A percentile compares a stretch with the other conserved stretches of the same genome.
Evolutionary conservation across 2,329 filamentous ascomycete species (phyloP).

Genomic region (Pseudocercospora fuligena): DNA sequence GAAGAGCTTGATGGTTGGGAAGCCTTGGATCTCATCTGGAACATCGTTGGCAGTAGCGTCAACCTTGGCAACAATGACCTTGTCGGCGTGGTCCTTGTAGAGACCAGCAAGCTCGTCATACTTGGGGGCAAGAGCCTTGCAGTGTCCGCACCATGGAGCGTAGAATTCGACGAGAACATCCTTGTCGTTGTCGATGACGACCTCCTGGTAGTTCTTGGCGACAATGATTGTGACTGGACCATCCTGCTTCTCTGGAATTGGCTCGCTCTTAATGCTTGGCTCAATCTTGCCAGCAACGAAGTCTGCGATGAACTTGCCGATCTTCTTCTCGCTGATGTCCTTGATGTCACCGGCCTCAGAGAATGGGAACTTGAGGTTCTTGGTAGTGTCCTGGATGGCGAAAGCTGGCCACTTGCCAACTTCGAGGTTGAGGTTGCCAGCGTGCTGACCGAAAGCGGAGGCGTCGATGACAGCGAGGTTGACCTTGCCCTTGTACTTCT

Average conservation of each 20-base stretch:
- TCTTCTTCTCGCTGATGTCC: conserved; percentile 73
- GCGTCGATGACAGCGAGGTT: conserved; percentile 99
- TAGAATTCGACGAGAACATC: conserved; percentile 99
- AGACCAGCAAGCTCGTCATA: conserved; percentile 67
- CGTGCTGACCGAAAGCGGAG: conserved; percentile 90
- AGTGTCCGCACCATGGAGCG: conserved; percentile 80
- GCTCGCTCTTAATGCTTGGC: conserved; percentile 98
- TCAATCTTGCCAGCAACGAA: conserved; percentile 86
- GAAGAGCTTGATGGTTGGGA: conserved; percentile 99
- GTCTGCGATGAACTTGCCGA: conserved; percentile 83
- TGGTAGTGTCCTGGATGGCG: conserved; percentile 91
- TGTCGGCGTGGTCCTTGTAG: conserved; percentile 58
- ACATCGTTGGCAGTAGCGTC: conserved; percentile 96
- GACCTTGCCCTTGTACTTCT: conserved; percentile 90
- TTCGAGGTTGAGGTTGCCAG: conserved; percentile 95
- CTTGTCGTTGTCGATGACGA: conserved; percentile 93
- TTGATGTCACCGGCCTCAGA: conserved; percentile 68
- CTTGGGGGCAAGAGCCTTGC: conserved; percentile 71
- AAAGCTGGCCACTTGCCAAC: conserved; percentile 95
- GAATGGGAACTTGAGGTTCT: conserved; percentile 97
- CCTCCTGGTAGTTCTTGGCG: conserved; percentile 88
- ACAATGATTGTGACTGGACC: conserved; percentile 86
- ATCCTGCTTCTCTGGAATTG: conserved; percentile 90
- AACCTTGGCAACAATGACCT: conserved; percentile 78
- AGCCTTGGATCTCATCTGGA: conserved; percentile 93